Percentiles rank a stretch among this genome's conserved stretches.
phyloP scores from a whole-genome alignment of 768 basidiomycete genomes.

The Mycena metata region DNA sequence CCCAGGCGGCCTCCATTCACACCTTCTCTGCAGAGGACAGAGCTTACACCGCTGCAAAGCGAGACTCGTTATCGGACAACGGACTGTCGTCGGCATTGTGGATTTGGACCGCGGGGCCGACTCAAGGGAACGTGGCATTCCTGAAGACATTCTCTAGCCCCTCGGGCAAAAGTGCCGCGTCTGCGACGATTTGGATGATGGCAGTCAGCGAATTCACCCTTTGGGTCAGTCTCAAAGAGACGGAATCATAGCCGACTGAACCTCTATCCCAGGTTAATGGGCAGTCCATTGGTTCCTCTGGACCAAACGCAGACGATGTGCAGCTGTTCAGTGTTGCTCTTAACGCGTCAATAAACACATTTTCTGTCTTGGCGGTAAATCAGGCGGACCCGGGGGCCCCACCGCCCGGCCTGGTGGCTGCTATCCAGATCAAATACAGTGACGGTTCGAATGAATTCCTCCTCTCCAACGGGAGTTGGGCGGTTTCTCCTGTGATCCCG shows the following conservation, averaged over 20 bases:
- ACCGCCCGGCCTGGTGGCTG: constrained; percentile 20
- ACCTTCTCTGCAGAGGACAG: no score
- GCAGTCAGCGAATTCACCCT: constrained; percentile 15
- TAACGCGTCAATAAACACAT: constrained; percentile 14
- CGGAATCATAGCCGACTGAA: no score
- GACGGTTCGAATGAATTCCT: constrained; percentile 2
- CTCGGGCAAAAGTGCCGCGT: neutral
- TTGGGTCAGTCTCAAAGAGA: no score
- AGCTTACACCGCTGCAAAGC: neutral
- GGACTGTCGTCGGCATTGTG: constrained; percentile 28
- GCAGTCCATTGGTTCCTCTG: constrained; percentile 19
- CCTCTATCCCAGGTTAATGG: no score
- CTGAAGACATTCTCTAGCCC: constrained; percentile 12
- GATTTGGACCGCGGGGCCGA: constrained; percentile 27
- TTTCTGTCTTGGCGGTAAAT: constrained; percentile 16
- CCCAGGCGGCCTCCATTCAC: no score
- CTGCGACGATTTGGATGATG: constrained; percentile 26
- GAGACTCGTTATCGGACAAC: constrained; percentile 7
- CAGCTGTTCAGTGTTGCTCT: constrained; percentile 2
- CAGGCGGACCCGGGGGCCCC: neutral
- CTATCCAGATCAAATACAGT: constrained; percentile 10
- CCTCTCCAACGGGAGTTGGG: constrained; percentile 25
- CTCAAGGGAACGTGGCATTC: constrained; percentile 27
- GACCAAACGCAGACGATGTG: neutral
- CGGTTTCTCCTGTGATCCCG: neutral